phyloP scores from a whole-genome alignment of 768 basidiomycete genomes.

The Rhodosporidiobolus sp. region DNA sequence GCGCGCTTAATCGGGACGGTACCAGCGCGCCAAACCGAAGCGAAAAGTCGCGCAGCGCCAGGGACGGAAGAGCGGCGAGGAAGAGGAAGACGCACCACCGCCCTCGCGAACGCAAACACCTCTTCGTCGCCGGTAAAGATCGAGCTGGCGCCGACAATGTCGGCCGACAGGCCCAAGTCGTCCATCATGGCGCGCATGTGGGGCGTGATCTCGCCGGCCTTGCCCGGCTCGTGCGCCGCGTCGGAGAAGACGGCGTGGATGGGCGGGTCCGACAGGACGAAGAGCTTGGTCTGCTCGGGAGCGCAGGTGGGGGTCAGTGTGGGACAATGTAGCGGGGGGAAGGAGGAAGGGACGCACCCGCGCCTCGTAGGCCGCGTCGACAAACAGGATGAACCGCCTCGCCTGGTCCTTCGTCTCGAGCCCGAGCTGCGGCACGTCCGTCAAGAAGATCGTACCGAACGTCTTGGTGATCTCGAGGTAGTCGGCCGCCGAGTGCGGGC shows the following conservation, averaged over 20 bases:
- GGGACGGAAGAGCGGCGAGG: neutral
- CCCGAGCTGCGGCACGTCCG: slow-evolving; percentile 83
- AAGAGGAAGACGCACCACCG: slow-evolving; percentile 50
- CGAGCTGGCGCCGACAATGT: slow-evolving; percentile 73
- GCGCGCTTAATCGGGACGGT: neutral
- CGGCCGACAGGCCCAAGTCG: slow-evolving; percentile 78
- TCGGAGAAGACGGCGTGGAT: slow-evolving; percentile 87
- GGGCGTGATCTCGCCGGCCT: slow-evolving; percentile 55
- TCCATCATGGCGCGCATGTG: slow-evolving; percentile 94
- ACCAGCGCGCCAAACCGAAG: neutral
- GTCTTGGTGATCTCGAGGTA: slow-evolving; percentile 87
- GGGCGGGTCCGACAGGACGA: slow-evolving; percentile 87
- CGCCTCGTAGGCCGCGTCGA: slow-evolving; percentile 66
- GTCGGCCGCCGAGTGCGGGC: slow-evolving; percentile 87
- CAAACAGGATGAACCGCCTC: slow-evolving; percentile 91
- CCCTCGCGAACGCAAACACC: slow-evolving; percentile 92
- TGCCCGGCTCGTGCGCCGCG: slow-evolving; percentile 39
- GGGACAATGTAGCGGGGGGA: slow-evolving; percentile 1
- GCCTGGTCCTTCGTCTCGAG: slow-evolving; percentile 82
- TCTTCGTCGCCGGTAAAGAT: slow-evolving; percentile 98
- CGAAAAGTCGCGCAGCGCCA: too few species aligned
- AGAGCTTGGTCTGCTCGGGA: slow-evolving; percentile 70
- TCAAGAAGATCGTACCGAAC: slow-evolving; percentile 82
- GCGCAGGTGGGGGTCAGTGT: neutral
- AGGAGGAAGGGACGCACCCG: slow-evolving; percentile 5